phyloP scores from a whole-genome alignment of 2,329 filamentous ascomycete genomes.

The Fusarium veterinarium region DNA sequence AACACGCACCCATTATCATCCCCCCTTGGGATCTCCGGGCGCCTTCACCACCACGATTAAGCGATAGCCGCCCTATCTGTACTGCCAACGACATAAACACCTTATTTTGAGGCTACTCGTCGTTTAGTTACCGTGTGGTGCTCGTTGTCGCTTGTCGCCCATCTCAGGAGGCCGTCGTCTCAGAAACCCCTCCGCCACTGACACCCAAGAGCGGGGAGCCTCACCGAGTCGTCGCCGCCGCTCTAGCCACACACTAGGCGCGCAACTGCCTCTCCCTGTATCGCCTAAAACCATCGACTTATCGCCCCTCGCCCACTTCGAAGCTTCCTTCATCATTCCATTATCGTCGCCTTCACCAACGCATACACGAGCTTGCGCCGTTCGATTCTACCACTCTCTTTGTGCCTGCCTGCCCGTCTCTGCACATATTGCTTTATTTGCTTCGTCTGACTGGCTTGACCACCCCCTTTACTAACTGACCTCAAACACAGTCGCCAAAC shows the following conservation, averaged over 20 bases:
- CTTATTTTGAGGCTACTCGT: conserved; percentile 7
- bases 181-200: conserved; percentile 45
- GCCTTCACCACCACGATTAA: conserved; percentile 31
- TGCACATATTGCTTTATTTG: conserved; percentile 27
- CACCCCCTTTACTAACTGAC: conserved; percentile 42
- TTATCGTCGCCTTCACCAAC: conserved; percentile 14
- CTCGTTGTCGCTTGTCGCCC: conserved; percentile 17
- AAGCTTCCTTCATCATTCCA: conserved; percentile 24
- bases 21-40: conserved; percentile 22
- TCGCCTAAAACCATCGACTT: conserved; percentile 32
- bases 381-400: conserved; percentile 22
- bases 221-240: conserved; percentile 45
- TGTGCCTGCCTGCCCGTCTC: conserved; percentile 34
- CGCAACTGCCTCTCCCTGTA: conserved; percentile 40
- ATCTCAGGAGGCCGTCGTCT: conserved; percentile 32
- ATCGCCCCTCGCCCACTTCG: conserved; percentile 26
- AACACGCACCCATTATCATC: conserved; percentile 38
- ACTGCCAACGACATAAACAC: conserved; percentile 26
- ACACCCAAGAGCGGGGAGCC: conserved; percentile 47
- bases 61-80: conserved; percentile 16
- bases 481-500: conserved; percentile 42
- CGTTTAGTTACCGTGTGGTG: neutral
- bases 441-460: conserved; percentile 32
- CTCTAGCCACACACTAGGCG: conserved; percentile 43
- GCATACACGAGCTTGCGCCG: conserved; percentile 24